Evolutionary conservation across 176 grass and related monocot genomes (phyloP).

Genomic region (Tillandsia leiboldiana): DNA sequence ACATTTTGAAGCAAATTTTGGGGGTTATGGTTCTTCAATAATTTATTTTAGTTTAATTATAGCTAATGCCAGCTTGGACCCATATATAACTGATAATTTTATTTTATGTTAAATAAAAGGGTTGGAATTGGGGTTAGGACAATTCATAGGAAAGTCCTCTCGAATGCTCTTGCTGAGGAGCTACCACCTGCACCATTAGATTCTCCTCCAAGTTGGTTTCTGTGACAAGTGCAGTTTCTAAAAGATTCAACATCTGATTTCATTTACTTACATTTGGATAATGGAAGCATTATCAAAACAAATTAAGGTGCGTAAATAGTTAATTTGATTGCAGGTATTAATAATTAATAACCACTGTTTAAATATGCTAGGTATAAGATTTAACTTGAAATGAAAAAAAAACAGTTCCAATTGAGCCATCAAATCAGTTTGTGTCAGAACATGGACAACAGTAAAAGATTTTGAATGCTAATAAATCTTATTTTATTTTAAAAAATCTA

Average conservation of each 20-base stretch:
- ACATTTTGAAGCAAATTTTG: too few relatives aligned
- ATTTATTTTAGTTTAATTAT: not conserved
- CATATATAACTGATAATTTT: not conserved
- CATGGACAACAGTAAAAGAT: too few relatives aligned
- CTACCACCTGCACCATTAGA: conserved; percentile 25
- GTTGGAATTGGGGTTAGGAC: conserved; percentile 21
- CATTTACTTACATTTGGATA: conserved; percentile 19
- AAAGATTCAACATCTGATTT: conserved; percentile 7
- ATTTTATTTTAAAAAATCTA: too few relatives aligned
- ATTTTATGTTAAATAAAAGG: conserved; percentile 11
- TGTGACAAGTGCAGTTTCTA: conserved; percentile 4
- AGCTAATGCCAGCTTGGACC: not conserved
- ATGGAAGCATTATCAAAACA: conserved; percentile 22
- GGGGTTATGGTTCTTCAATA: too few relatives aligned
- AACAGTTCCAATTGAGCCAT: too few relatives aligned
- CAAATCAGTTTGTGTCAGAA: too few relatives aligned
- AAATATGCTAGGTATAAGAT: too few relatives aligned
- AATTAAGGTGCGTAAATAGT: conserved; percentile 7
- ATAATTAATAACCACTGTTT: too few relatives aligned
- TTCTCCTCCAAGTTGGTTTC: conserved; percentile 27
- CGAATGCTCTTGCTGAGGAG: conserved; percentile 21
- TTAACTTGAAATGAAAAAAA: too few relatives aligned
- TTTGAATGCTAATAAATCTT: too few relatives aligned
- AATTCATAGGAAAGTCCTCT: conserved; percentile 21
- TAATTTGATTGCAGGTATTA: too few relatives aligned